Base-by-base conservation (phyloP, 495 filamentous ascomycete genomes). In the Niebla homalea region DNA sequence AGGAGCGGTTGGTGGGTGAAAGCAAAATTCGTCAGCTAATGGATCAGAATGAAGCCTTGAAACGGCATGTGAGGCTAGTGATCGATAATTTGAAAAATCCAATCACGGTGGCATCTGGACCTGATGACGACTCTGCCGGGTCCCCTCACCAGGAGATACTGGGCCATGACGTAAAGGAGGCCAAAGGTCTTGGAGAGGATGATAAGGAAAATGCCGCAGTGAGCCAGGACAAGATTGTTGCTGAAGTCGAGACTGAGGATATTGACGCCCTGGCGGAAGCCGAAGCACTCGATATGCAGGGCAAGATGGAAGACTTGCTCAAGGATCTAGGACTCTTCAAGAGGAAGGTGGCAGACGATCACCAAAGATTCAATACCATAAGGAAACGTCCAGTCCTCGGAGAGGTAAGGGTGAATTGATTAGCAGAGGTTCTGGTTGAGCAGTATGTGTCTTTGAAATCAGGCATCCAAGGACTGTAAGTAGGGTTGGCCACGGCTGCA, bases 31-130 rank as follows among this genome's bases (percentile, higher is more conserved):
- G 84, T 26, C 83, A 80, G 38, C 64, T 99, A 37, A 78, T 87
- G 62, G 84, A 79, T 3, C 85, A 97, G 70, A 96, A 93, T 48
- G 92, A 96, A 59, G 83, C 88, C 0, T 67, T 97, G 58, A 73
- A 86, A 49, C 70, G 86, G 53, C 93, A 97, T 61, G 65, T 99
- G 41, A 84, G 83, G 60, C 70, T 99, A 21, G 89, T 85, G 5
- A 64, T 95, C 11, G 92, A 93, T 29, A 86, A 81, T 55, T 57
- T 97, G 36, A 86, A 81, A 67, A 94, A 96, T 63, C 90, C 92
- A 0, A 95, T 96, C 51, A 78, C 77, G 5, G 64, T 81, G 11
- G 64, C 65, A 5, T 25, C 66, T 0, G 52, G 63, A 8, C 56
- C 71, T 18, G 61, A 44, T 4, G 63, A 66, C 14, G 48, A 49